These are phyloP conservation scores for Thalassiosira allenii DNA, from an alignment of 352 stramenopile genomes.

Conservation along the genomic window DNA sequence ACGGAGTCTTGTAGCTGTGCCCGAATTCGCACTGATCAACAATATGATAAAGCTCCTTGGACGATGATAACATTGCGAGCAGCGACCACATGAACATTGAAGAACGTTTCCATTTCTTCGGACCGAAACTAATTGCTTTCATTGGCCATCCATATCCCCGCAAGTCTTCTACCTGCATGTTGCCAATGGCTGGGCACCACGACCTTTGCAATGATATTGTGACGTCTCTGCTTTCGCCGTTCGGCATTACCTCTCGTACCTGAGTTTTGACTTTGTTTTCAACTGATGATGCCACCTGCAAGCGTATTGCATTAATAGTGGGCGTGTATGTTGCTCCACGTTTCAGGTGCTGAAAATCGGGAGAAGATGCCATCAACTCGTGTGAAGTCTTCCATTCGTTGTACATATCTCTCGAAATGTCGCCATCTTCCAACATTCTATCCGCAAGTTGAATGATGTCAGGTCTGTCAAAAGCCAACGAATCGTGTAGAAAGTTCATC, in stretches of 20 bases:
- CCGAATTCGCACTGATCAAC: not conserved
- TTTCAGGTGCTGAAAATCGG: too few relatives aligned
- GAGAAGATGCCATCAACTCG: not conserved
- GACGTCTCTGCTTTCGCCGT: not conserved
- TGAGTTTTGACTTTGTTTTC: not conserved
- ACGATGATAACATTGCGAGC: not conserved
- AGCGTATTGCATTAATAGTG: not conserved
- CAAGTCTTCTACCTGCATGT: constrained; percentile 1
- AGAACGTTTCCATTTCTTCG: not conserved
- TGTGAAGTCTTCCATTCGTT: too few relatives aligned
- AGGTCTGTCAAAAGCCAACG: not conserved
- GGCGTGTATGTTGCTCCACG: not conserved
- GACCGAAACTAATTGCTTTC: too few relatives aligned
- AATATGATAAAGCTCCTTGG: not conserved
- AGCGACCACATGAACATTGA: not conserved
- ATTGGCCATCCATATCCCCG: not conserved
- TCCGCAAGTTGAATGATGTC: not conserved
- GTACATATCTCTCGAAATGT: not conserved
- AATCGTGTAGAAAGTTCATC: not conserved
- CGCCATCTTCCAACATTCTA: not conserved
- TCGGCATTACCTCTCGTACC: not conserved
- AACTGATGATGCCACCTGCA: not conserved
- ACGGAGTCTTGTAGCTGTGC: not conserved
- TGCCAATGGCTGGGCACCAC: not conserved
- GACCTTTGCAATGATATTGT: not conserved